Conservation (phyloP, 2,329 filamentous ascomycete genomes). For the Byssoonygena ceratinophila region DNA sequence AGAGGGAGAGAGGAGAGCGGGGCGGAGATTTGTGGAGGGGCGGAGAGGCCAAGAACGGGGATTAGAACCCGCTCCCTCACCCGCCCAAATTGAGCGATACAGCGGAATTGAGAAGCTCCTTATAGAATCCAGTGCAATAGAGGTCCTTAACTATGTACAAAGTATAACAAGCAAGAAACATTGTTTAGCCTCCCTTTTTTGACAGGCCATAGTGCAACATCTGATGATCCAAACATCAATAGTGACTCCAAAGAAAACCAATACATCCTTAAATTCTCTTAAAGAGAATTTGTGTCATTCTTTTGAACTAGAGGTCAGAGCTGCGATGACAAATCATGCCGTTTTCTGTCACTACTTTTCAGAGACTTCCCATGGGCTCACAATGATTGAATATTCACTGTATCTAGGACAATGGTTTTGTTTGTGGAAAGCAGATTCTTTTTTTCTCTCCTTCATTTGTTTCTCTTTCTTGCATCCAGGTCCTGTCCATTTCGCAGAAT, state of each 20-base stretch:
- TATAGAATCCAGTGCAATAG: no score
- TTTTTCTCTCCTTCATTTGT: background rate
- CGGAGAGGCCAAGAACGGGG: background rate
- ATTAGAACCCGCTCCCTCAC: background rate
- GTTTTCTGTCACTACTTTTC: background rate
- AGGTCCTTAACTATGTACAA: no score
- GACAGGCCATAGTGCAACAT: no score
- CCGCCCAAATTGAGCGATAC: no score
- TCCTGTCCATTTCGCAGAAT: background rate
- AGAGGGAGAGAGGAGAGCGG: background rate
- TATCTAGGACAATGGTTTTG: background rate
- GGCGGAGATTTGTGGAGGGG: constrained; percentile 1
- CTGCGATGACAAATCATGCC: background rate
- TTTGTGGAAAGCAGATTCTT: background rate
- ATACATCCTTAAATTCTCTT: no score
- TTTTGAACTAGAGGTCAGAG: no score
- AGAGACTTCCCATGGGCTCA: background rate
- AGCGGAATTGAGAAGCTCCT: no score
- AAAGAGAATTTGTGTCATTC: no score
- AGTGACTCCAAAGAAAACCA: no score
- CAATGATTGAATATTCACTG: constrained; percentile 1
- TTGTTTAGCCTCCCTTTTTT: no score
- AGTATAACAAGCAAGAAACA: no score
- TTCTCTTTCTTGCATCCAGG: background rate
- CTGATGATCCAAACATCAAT: no score